Conservation (phyloP, 2,329 filamentous ascomycete species). For the Emericellopsis cladophorae region DNA sequence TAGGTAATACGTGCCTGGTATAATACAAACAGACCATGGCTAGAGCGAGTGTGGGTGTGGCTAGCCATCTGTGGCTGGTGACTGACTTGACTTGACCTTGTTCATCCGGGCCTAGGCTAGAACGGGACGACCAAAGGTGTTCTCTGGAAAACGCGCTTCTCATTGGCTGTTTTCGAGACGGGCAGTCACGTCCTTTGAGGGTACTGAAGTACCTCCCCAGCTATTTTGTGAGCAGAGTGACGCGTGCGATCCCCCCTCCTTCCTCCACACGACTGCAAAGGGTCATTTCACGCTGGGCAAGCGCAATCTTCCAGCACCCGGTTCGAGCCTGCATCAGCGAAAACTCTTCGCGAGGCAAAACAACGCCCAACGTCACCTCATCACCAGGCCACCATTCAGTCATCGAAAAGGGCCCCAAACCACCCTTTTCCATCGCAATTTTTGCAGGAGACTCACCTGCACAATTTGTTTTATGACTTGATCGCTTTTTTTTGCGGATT, state of each 20-base stretch:
- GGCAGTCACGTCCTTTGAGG: too few relatives aligned
- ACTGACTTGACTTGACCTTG: too few relatives aligned
- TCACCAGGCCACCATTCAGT: constrained; percentile 20
- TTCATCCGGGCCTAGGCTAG: too few relatives aligned
- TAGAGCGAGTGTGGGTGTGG: too few relatives aligned
- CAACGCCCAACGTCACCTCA: constrained; percentile 43
- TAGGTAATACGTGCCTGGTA: too few relatives aligned
- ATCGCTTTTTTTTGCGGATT: constrained; percentile 52
- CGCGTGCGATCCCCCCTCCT: neutral
- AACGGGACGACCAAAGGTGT: too few relatives aligned
- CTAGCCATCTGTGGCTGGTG: too few relatives aligned
- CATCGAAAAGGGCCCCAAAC: constrained; percentile 42
- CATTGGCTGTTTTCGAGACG: too few relatives aligned
- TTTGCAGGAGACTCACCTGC: constrained; percentile 33
- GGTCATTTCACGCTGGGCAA: neutral
- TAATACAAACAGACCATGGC: too few relatives aligned
- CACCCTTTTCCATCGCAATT: constrained; percentile 36
- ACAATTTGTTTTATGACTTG: constrained; percentile 47
- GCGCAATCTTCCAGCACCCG: constrained; percentile 1
- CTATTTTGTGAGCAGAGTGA: neutral
- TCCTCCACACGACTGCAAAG: neutral
- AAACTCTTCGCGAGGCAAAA: constrained; percentile 43
- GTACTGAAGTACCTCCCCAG: too few relatives aligned
- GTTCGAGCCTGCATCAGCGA: constrained; percentile 22
- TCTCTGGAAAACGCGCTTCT: too few relatives aligned